phyloP scores from a whole-genome alignment of 2,329 filamentous ascomycete species.

The Dactylonectria estremocensis region DNA sequence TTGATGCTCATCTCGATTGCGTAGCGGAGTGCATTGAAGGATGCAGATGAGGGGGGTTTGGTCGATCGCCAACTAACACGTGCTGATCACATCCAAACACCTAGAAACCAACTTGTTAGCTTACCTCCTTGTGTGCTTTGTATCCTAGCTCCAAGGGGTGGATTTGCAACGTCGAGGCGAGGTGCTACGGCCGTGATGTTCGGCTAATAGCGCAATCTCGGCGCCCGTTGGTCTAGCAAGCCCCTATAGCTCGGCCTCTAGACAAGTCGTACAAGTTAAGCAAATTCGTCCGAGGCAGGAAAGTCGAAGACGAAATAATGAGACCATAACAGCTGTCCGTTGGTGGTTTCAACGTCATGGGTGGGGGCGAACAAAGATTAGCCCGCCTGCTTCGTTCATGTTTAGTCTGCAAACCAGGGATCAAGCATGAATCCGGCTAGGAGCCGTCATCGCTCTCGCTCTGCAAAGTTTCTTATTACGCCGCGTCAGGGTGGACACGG shows the following conservation, averaged over 20 bases:
- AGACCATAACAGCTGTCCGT: not conserved
- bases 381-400: not conserved
- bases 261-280: constrained; percentile 10
- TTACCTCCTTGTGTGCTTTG: not conserved
- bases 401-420: constrained; percentile 9
- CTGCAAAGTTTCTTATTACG: constrained; percentile 23
- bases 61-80: constrained; percentile 14
- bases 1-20: not conserved
- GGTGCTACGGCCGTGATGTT: not conserved
- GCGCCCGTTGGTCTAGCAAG: not conserved
- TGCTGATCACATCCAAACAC: constrained; percentile 7
- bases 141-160: not conserved
- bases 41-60: not conserved
- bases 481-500: constrained; percentile 31
- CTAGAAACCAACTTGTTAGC: not conserved
- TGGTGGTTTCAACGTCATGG: constrained; percentile 7
- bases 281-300: constrained; percentile 10
- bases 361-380: constrained; percentile 11
- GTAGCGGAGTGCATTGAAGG: constrained; percentile 2
- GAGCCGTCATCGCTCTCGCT: constrained; percentile 15
- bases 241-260: not conserved
- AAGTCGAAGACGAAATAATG: constrained; percentile 1
- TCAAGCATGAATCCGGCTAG: constrained; percentile 22
- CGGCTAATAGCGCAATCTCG: not conserved
- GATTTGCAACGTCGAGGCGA: not conserved